Evolutionary conservation across 2,329 filamentous ascomycete species (phyloP), one percentile per base, ranked within the genome.

Genomic region (Parafenestella ontariensis): DNA sequence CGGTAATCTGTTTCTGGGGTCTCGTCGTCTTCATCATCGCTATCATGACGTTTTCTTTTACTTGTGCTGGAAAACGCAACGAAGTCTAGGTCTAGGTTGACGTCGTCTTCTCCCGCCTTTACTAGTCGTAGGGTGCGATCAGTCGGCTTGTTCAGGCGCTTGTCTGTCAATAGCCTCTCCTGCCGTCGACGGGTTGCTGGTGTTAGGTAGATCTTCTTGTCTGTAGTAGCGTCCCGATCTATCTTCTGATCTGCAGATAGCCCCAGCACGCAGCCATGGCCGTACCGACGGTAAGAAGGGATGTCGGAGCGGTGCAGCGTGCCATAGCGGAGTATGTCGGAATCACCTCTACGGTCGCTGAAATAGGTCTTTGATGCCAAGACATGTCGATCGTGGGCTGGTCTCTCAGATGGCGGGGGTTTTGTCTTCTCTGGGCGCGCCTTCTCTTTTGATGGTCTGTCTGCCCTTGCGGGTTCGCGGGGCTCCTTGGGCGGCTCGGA

Each of bases 271-370:
- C 81, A 82, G 2, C 92, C 92, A 50, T 80, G 79, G 13, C 92
- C 90, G 56, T 79, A 78, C 5, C 91, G 87, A 56, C 83, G 82
- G 70, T 96, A 97, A 2, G 76, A 66, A 0, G 92, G 92, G 10
- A 96, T 77, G 49, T 83, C 84, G 60, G 89, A 90, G 31, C 85
- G 85, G 70, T 96, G 87, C 34, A 90, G 82, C 24, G 85, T 83
- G 1, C 90, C 91, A 71, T 93, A 97, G 23, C 83, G 83, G 40
- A 89, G 74, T 61, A 95, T 92, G 43, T 92, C 83, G 4, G 83
- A 79, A 66, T 98, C 94, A 0, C 94, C 93, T 67, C 86, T 87
- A 37, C 80, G 85, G 74, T 98, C 94, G 46, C 65, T 69, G 44
- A 68, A 66, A 43, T 66, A 72, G 8, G 44, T 8, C 23, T 61